Percentiles rank a stretch among this genome's conserved stretches.
Evolutionary conservation across 2,329 filamentous ascomycete species (phyloP).

Genomic region (Zymoseptoria tritici): DNA sequence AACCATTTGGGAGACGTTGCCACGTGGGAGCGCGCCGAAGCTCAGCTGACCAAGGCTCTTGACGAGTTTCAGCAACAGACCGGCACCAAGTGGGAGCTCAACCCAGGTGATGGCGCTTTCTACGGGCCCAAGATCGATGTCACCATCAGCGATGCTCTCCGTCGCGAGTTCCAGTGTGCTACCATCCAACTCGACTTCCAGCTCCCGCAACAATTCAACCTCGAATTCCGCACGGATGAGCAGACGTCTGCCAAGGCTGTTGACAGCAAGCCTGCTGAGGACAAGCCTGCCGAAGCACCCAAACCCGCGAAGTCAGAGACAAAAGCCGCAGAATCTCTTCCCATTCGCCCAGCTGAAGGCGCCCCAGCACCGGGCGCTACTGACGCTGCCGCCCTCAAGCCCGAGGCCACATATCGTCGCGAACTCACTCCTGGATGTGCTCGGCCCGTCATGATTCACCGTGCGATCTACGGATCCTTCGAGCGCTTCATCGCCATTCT

Average conservation of each 20-base stretch:
- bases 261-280: constrained; percentile 28
- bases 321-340: constrained; percentile 20
- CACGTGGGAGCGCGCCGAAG: constrained; percentile 85
- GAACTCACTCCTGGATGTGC: constrained; percentile 62
- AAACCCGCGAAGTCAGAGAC: constrained; percentile 33
- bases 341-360: constrained; percentile 27
- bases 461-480: constrained; percentile 68
- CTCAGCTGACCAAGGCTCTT: constrained; percentile 69
- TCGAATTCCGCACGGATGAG: constrained; percentile 76
- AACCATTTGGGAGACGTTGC: constrained; percentile 80
- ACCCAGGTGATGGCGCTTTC: constrained; percentile 93
- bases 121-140: constrained; percentile 99
- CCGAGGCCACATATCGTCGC: constrained; percentile 31
- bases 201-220: constrained; percentile 73
- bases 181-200: constrained; percentile 95
- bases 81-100: constrained; percentile 74
- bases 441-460: constrained; percentile 79
- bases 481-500: constrained; percentile 66
- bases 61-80: constrained; percentile 61
- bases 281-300: constrained; percentile 26
- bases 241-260: constrained; percentile 36
- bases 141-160: constrained; percentile 80
- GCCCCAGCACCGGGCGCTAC: background rate
- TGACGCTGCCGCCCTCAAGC: constrained; percentile 15
- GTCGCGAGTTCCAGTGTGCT: constrained; percentile 79